Conservation (phyloP, 768 basidiomycete genomes). For the Mrakia blollopis region DNA sequence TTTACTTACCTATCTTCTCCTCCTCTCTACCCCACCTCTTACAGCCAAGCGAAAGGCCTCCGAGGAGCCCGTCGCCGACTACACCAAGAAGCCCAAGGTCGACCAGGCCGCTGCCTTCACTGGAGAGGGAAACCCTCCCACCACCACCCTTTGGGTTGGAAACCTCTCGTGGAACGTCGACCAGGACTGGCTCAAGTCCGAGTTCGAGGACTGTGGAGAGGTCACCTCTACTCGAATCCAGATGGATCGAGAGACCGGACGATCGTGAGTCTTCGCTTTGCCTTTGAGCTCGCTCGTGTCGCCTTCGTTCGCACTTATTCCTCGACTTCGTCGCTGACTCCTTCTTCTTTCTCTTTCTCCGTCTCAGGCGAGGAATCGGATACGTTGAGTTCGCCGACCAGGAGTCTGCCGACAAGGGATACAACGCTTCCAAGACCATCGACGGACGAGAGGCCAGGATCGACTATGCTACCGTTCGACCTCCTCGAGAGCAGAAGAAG, state of each 20-base stretch:
- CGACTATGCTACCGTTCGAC: conserved; percentile 64
- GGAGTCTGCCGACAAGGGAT: conserved; percentile 63
- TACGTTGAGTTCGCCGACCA: conserved; percentile 56
- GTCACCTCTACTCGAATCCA: conserved; percentile 81
- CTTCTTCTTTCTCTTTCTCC: not conserved
- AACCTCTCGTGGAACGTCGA: conserved; percentile 94
- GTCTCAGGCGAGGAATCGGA: conserved; percentile 48
- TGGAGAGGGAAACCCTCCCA: conserved; percentile 48
- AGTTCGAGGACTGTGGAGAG: conserved; percentile 84
- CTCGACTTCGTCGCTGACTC: not conserved
- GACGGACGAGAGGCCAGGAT: conserved; percentile 85
- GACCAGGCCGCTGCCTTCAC: conserved; percentile 50
- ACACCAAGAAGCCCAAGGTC: conserved; percentile 67
- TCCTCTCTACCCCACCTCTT: conserved; percentile 7
- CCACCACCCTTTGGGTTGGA: conserved; percentile 81
- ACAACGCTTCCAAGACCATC: conserved; percentile 73
- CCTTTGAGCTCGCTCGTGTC: not conserved
- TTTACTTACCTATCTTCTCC: conserved; percentile 19
- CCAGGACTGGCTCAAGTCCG: conserved; percentile 86
- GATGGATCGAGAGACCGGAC: conserved; percentile 49
- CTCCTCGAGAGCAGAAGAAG: conserved; percentile 37
- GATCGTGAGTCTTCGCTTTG: conserved; percentile 36
- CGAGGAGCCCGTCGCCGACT: conserved; percentile 54
- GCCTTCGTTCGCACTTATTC: not conserved
- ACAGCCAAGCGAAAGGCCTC: conserved; percentile 76